Conservation (phyloP, 116 monocot genomes). For the Dioscorea cayenensis region DNA sequence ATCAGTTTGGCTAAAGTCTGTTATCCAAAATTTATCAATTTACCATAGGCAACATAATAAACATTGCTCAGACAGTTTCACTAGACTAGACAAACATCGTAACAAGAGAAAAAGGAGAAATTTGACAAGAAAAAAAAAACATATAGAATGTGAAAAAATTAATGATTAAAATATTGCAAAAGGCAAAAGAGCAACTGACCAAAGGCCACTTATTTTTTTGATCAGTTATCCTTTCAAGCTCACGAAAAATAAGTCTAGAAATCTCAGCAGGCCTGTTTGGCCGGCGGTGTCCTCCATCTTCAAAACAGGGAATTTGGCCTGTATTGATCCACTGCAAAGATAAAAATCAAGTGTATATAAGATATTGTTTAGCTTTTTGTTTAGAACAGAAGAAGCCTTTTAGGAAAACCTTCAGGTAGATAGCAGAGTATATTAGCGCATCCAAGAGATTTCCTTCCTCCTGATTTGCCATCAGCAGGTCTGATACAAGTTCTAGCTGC, state of each 20-base stretch:
- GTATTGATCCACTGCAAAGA: conserved; percentile 92
- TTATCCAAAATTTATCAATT: too few species aligned
- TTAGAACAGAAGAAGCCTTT: neutral
- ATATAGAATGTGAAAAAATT: neutral
- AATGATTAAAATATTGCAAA: neutral
- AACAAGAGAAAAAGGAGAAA: neutral
- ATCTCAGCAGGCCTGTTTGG: conserved; percentile 92
- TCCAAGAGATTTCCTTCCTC: conserved; percentile 40
- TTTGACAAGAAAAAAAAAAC: neutral
- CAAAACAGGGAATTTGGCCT: conserved; percentile 93
- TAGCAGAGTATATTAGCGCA: conserved; percentile 61
- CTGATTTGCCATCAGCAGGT: conserved; percentile 35
- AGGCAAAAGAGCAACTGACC: conserved; percentile 21
- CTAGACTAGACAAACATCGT: too few species aligned
- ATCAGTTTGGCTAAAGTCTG: too few species aligned
- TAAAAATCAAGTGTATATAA: neutral
- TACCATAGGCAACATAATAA: too few species aligned
- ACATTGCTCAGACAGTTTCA: too few species aligned
- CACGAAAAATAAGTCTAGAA: conserved; percentile 80
- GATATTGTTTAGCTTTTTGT: neutral
- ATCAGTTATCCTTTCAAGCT: conserved; percentile 64
- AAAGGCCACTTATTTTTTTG: conserved; percentile 44
- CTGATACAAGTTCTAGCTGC: conserved; percentile 77
- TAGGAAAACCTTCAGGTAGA: conserved; percentile 71
- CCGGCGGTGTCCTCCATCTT: conserved; percentile 89